Conservation (phyloP, 2,329 filamentous ascomycete species). For the Zymoseptoria tritici region DNA sequence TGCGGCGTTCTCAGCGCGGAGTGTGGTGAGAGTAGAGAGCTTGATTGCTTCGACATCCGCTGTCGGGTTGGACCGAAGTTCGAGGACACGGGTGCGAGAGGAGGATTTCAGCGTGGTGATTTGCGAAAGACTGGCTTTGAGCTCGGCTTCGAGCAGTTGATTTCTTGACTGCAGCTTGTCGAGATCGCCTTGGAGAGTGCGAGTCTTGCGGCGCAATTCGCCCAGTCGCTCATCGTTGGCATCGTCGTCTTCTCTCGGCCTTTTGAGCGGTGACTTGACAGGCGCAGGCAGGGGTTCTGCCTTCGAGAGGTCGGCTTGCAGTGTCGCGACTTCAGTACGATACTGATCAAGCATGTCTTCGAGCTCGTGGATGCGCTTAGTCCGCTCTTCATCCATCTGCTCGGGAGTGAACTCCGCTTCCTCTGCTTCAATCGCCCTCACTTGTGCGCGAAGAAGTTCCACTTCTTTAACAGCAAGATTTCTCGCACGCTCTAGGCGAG, state of each 20-base stretch:
- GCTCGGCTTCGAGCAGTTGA: conserved; percentile 65
- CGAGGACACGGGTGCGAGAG: conserved; percentile 72
- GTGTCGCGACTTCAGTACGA: conserved; percentile 66
- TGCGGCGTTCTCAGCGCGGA: conserved; percentile 77
- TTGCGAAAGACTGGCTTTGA: conserved; percentile 65
- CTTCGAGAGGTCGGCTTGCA: conserved; percentile 67
- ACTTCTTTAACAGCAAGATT: conserved; percentile 83
- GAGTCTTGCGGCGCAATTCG: conserved; percentile 78
- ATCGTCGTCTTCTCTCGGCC: conserved; percentile 38
- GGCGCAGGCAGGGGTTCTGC: conserved; percentile 45
- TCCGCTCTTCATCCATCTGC: conserved; percentile 66
- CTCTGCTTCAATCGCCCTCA: conserved; percentile 79
- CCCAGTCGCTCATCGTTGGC: conserved; percentile 65
- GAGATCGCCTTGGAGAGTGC: conserved; percentile 73
- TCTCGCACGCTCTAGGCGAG: conserved; percentile 78
- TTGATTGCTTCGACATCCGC: conserved; percentile 80
- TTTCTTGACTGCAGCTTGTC: conserved; percentile 61
- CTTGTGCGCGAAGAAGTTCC: conserved; percentile 84
- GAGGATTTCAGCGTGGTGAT: conserved; percentile 59
- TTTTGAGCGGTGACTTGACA: conserved; percentile 42
- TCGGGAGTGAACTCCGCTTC: conserved; percentile 80
- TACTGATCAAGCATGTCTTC: conserved; percentile 84
- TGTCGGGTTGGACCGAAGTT: conserved; percentile 87
- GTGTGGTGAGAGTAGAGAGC: conserved; percentile 64
- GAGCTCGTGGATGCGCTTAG: conserved; percentile 67